Percentiles rank a stretch among this genome's conserved stretches.
Conservation (phyloP, 1,284 basidiomycete genomes). For the Leccinum ponderosum region DNA sequence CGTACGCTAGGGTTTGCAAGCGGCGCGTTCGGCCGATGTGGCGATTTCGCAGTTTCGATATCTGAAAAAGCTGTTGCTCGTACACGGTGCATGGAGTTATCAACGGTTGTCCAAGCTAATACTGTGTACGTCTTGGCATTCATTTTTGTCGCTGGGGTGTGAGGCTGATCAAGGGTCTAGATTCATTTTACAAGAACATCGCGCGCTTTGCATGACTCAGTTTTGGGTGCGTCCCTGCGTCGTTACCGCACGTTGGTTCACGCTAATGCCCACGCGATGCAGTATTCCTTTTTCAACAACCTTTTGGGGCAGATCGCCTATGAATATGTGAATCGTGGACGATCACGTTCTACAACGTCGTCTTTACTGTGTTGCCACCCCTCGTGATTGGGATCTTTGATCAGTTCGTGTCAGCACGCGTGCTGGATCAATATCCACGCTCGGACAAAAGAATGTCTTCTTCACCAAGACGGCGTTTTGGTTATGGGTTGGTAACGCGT, state of each 20-base stretch:
- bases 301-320: slow-evolving; percentile 99
- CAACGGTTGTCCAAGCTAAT: slow-evolving; percentile 94
- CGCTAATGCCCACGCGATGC: neutral
- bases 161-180: slow-evolving; percentile 38
- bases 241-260: neutral
- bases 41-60: slow-evolving; percentile 98
- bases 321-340: slow-evolving; percentile 85
- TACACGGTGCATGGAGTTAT: slow-evolving; percentile 99
- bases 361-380: slow-evolving; percentile 94
- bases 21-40: slow-evolving; percentile 94
- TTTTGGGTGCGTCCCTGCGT: slow-evolving; percentile 74
- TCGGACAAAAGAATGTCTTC: slow-evolving; percentile 91
- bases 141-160: neutral
- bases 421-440: slow-evolving; percentile 95
- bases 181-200: slow-evolving; percentile 97
- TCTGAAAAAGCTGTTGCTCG: slow-evolving; percentile 92
- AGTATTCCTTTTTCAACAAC: slow-evolving; percentile 99
- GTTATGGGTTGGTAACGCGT: slow-evolving; percentile 93
- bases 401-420: slow-evolving; percentile 95
- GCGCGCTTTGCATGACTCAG: slow-evolving; percentile 92
- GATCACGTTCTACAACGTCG: slow-evolving; percentile 89
- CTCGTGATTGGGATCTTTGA: slow-evolving; percentile 98
- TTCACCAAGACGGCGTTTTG: slow-evolving; percentile 93
- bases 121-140: slow-evolving; percentile 62
- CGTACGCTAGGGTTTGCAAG: slow-evolving; percentile 81